Percentiles rank a stretch among this genome's conserved stretches.
Conservation (phyloP, 164 flowering plant species). For the Chimonanthus salicifolius region DNA sequence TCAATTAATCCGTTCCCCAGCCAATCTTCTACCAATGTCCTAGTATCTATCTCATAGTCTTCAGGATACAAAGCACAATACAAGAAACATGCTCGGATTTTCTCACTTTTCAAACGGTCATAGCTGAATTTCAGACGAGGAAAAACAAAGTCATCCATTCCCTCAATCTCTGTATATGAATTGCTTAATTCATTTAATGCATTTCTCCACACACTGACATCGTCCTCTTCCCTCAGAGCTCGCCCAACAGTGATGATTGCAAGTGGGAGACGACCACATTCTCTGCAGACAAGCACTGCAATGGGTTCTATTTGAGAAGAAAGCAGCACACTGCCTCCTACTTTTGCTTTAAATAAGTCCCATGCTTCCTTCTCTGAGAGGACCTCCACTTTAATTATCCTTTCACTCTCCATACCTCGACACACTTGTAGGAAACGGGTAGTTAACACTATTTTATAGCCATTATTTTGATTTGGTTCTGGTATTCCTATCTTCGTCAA, state of each 20-base stretch:
- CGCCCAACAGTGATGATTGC: constrained; percentile 11
- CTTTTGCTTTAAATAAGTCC: constrained; percentile 5
- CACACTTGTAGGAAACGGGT: constrained; percentile 9
- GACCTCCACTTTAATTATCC: constrained; percentile 5
- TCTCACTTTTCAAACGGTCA: not conserved
- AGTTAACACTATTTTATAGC: constrained; percentile 2
- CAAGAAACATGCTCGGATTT: constrained; percentile 2
- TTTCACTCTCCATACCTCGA: constrained; percentile 2
- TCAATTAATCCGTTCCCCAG: constrained; percentile 22
- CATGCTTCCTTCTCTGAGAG: constrained; percentile 10
- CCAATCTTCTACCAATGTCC: constrained; percentile 11
- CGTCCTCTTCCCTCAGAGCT: constrained; percentile 8
- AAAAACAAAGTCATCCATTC: constrained; percentile 10
- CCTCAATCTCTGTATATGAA: not conserved
- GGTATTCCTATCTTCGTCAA: constrained; percentile 9
- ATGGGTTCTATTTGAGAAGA: not conserved
- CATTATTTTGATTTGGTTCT: not conserved
- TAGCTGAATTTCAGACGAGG: constrained; percentile 11
- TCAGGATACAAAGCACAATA: constrained; percentile 13
- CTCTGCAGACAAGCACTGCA: constrained; percentile 2
- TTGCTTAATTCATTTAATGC: constrained; percentile 7
- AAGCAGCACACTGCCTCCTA: not conserved
- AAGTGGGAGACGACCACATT: constrained; percentile 13
- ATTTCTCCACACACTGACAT: constrained; percentile 8
- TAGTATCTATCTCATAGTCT: not conserved